Percentiles rank a stretch among this genome's conserved stretches.
Conservation (phyloP, 2,329 filamentous ascomycete species). For the Curvularia sp. region DNA sequence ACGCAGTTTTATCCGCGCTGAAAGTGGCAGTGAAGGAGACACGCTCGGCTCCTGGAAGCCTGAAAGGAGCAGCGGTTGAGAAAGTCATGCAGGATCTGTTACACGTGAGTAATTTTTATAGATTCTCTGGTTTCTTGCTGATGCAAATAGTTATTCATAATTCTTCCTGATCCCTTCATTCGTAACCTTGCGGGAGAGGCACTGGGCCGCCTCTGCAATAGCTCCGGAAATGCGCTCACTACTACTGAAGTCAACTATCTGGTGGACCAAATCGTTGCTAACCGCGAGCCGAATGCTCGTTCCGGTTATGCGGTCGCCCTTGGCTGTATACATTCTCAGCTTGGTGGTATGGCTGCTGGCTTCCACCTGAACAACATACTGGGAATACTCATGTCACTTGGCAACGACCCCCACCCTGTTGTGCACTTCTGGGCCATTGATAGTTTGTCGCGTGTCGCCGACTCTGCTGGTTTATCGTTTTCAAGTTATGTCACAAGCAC, state of each 20-base stretch:
- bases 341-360: constrained; percentile 96
- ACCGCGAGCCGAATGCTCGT: constrained; percentile 89
- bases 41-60: constrained; percentile 72
- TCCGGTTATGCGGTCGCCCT: constrained; percentile 94
- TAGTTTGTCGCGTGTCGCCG: constrained; percentile 82
- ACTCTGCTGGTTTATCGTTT: constrained; percentile 91
- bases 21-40: constrained; percentile 87
- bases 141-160: constrained; percentile 67
- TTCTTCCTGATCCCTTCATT: constrained; percentile 84
- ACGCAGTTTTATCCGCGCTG: constrained; percentile 79
- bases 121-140: constrained; percentile 1
- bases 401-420: constrained; percentile 91
- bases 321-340: constrained; percentile 90
- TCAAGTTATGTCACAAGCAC: constrained; percentile 88
- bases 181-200: constrained; percentile 85
- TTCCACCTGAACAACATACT: constrained; percentile 96
- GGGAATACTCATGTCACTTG: constrained; percentile 97
- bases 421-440: constrained; percentile 98
- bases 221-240: constrained; percentile 86
- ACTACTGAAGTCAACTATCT: constrained; percentile 88
- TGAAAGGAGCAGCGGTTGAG: constrained; percentile 78
- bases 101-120: constrained; percentile 67
- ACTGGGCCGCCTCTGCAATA: constrained; percentile 82
- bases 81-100: constrained; percentile 73
- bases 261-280: constrained; percentile 91